Conservation (phyloP, 2,329 filamentous ascomycete species). For the Pseudogymnoascus sp. region DNA sequence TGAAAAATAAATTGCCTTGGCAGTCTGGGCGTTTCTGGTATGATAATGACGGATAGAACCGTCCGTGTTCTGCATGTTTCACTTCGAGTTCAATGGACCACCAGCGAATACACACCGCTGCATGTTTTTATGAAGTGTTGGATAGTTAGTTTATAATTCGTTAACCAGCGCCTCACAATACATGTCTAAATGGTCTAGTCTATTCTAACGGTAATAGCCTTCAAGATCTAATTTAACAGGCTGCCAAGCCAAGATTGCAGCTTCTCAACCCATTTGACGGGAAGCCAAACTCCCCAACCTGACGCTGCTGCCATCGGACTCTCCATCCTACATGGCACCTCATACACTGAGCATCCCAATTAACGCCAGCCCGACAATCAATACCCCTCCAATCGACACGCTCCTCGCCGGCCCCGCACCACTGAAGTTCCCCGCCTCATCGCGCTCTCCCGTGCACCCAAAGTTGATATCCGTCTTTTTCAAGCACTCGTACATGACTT, state of each 20-base stretch:
- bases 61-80: background rate
- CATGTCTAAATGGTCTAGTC: background rate
- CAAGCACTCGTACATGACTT: background rate
- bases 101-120: too few species aligned
- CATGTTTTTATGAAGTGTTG: too few species aligned
- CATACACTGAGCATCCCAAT: background rate
- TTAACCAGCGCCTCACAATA: background rate
- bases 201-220: background rate
- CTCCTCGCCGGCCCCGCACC: background rate
- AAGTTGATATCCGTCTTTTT: background rate
- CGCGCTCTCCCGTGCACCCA: background rate
- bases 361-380: background rate
- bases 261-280: too few species aligned
- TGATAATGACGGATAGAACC: background rate
- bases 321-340: background rate
- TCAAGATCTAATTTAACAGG: background rate
- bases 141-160: too few species aligned
- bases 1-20: background rate
- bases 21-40: background rate
- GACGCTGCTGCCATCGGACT: background rate
- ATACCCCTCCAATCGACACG: background rate
- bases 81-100: too few species aligned
- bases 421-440: background rate
- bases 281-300: background rate
- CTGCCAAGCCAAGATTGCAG: background rate